phyloP scores from a whole-genome alignment of 2,329 filamentous ascomycete genomes.

The Cadophora sp. region DNA sequence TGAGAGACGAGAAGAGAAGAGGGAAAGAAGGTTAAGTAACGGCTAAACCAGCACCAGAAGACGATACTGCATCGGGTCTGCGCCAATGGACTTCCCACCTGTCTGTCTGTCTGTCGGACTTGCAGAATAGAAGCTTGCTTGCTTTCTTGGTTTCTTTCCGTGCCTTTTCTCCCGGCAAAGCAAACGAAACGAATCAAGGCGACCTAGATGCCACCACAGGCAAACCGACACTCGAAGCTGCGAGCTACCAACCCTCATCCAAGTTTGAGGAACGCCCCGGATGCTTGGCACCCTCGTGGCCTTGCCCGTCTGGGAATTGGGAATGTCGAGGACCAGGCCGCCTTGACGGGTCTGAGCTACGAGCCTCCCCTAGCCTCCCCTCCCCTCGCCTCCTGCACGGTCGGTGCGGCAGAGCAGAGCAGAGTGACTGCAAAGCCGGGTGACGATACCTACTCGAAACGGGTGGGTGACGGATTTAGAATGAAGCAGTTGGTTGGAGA shows the following conservation, averaged over 20 bases:
- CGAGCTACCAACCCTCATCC: neutral
- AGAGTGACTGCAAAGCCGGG: too few relatives aligned
- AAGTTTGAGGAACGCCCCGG: slow-evolving; percentile 2
- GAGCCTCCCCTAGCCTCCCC: too few relatives aligned
- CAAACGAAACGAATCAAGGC: neutral
- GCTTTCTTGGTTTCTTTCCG: neutral
- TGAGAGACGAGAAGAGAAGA: neutral
- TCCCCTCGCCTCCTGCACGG: too few relatives aligned
- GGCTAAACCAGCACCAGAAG: neutral
- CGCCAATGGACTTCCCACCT: neutral
- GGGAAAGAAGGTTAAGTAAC: slow-evolving; percentile 7
- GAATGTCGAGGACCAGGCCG: neutral
- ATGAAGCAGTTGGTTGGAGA: neutral
- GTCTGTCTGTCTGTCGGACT: neutral
- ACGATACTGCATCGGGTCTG: neutral
- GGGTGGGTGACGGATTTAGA: slow-evolving; percentile 10
- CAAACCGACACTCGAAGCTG: neutral
- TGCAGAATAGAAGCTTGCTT: neutral
- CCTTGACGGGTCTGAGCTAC: neutral
- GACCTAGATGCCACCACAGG: neutral
- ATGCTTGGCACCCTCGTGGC: slow-evolving; percentile 6
- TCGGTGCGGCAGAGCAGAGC: too few relatives aligned
- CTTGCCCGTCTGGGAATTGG: neutral
- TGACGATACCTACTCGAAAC: slow-evolving; percentile 1
- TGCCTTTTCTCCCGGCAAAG: neutral